These are phyloP conservation scores for Paspalum notatum DNA, from an alignment of 176 grass and related monocot genomes.

Conservation along the genomic window DNA sequence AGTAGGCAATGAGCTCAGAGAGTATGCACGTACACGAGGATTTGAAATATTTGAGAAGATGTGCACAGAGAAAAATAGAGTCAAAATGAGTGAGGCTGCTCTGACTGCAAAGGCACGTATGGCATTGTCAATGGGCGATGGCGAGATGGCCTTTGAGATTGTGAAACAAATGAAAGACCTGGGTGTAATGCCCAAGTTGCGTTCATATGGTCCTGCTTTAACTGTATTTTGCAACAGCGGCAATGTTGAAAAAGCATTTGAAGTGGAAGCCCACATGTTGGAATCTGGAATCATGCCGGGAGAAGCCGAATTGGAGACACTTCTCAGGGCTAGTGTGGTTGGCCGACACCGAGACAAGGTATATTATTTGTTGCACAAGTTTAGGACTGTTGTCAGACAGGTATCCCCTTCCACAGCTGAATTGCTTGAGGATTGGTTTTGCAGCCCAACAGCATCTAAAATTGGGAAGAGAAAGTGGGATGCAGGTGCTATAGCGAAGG, in stretches of 20 bases:
- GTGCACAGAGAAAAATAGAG: conserved; percentile 42
- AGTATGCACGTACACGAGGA: conserved; percentile 51
- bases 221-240: conserved; percentile 59
- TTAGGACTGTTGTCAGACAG: conserved; percentile 69
- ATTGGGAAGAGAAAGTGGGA: conserved; percentile 77
- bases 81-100: conserved; percentile 63
- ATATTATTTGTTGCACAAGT: conserved; percentile 74
- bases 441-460: conserved; percentile 58
- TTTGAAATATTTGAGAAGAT: conserved; percentile 71
- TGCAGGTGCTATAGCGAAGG: conserved; percentile 40
- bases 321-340: conserved; percentile 59
- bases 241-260: conserved; percentile 64
- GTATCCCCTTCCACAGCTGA: conserved; percentile 48
- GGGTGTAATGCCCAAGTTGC: conserved; percentile 48
- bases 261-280: conserved; percentile 69
- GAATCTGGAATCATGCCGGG: conserved; percentile 53
- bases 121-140: conserved; percentile 53
- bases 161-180: conserved; percentile 62
- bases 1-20: conserved; percentile 51
- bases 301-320: conserved; percentile 62
- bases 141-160: conserved; percentile 67
- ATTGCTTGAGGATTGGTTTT: conserved; percentile 72
- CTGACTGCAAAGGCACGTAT: conserved; percentile 67
- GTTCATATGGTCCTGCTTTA: conserved; percentile 68
- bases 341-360: conserved; percentile 46